Base-by-base conservation (phyloP, 371 early-diverging fungal species). In the Saksenaea vasiformis region DNA sequence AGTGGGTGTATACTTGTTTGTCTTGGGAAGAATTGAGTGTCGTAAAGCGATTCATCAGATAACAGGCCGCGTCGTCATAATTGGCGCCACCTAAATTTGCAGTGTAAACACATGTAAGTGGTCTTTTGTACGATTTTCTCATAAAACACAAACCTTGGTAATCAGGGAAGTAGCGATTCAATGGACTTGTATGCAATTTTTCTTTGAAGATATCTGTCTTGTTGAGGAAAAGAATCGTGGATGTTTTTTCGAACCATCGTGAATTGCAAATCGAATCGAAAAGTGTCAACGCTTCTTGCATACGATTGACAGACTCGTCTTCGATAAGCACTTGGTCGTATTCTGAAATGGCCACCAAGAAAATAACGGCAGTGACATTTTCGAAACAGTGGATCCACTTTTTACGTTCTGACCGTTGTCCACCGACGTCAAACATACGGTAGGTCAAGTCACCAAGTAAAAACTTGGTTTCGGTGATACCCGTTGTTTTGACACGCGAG, bases 381-480 rank as follows among this genome's bases (percentile, higher is more conserved):
- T 96, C 97, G 74, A 95, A 91, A 71, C 95, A 96, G 58, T 95
- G 95, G 36, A 93, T 86, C 98, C 98, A 96, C 72, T 95, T 95
- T 65, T 94, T 96, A 57, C 98, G 87, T 69, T 94, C 94, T 17
- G 90, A 89, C 28, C 94, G 80, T 75, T 96, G 96, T 14, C 96
- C 96, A 55, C 96, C 96, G 34, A 96, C 97, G 77, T 96, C 97
- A 77, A 95, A 89, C 95, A 96, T 93, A 44, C 91, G 82, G 67
- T 91, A 93, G 0, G 89, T 92, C 43, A 94, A 69, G 54, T 91
- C 83, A 22, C 90, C 93, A 36, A 95, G 85, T 10, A 85, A 73
- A 82, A 97, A 97, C 0, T 85, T 84, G 2, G 93, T 94, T 73
- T 97, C 97, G 56, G 87, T 90, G 44, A 94, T 93, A 10, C 94